Evolutionary conservation across 129 eudicot genomes (phyloP).

Genomic region (Flaveria brownii): DNA sequence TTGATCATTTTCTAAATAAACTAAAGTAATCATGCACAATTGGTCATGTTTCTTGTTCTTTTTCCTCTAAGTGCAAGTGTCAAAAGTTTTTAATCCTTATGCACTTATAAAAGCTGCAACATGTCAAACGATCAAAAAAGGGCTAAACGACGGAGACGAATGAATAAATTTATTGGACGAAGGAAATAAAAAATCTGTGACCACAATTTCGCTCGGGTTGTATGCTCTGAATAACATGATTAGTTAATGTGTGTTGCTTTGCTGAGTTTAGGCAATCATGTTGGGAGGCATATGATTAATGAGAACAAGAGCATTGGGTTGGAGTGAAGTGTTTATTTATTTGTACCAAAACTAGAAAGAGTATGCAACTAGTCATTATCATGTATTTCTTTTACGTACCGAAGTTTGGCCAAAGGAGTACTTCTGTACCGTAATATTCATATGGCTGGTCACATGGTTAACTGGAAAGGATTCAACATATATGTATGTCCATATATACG

Average conservation of each 20-base stretch:
- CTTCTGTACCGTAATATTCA: slow-evolving; percentile 1
- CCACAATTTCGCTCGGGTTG: slow-evolving; percentile 24
- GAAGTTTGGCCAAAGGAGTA: slow-evolving; percentile 27
- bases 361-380: slow-evolving; percentile 26
- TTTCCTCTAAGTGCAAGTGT: background rate
- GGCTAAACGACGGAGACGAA: background rate
- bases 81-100: background rate
- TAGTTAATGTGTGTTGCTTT: slow-evolving; percentile 43
- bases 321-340: slow-evolving; percentile 22
- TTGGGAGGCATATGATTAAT: slow-evolving; percentile 40
- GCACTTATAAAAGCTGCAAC: slow-evolving; percentile 23
- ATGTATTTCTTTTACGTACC: slow-evolving; percentile 10
- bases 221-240: slow-evolving; percentile 39
- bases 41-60: slow-evolving; percentile 10
- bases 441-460: background rate
- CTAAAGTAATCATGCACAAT: slow-evolving; percentile 21
- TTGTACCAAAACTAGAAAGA: slow-evolving; percentile 29
- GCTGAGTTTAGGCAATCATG: slow-evolving; percentile 44
- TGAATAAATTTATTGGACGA: slow-evolving; percentile 19
- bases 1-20: slow-evolving; percentile 26
- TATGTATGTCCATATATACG: background rate
- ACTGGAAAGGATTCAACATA: background rate
- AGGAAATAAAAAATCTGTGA: slow-evolving; percentile 30
- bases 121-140: background rate
- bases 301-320: slow-evolving; percentile 19